Base-by-base conservation (phyloP, 116 monocot species). In the Phalaenopsis hybrid region DNA sequence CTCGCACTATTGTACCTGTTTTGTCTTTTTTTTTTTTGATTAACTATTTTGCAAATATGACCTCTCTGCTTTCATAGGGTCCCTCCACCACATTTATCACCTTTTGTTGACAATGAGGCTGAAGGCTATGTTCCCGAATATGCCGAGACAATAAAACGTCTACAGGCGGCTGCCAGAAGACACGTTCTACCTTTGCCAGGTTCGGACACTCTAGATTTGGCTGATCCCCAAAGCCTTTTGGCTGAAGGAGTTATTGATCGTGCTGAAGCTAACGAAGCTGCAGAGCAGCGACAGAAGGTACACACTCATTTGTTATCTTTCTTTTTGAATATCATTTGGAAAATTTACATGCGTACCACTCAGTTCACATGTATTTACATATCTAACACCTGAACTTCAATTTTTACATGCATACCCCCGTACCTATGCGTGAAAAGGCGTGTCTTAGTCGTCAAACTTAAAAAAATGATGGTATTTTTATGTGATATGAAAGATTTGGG, bases 81-180 rank as follows among this genome's bases (percentile, higher is more conserved):
- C 45, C 95, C 90, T 72, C 99, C 99, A 58, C 93, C 99, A 50
- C 99, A 99, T 88, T 81, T 95, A 78, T 99, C 95, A 21, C 99
- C 99, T 68, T 99, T 99, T 89, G 91, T 99, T 20, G 95, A 99
- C 84, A 88, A 99, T 74, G 95, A 95, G 50, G 90, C 88, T 37
- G 95, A 99, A 88, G 95, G 95, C 18, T 95, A 99, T 85, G 80
- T 95, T 83, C 95, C 95, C 69, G 99, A 99, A 48, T 95, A 95
- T 83, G 99, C 95, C 16, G 95, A 99, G 76, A 87, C 89, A 15
- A 99, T 99, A 65, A 93, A 92, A 81, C 81, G 89, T 33, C 82
- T 94, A 18, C 90, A 95, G 89, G 83, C 85, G 82, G 89, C 95
- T 82, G 90, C 95, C 20, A 89, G 48, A 76, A 93, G 86, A 43